These are phyloP conservation scores for Cordia subcordata DNA, from an alignment of 257 asterid species.

Conservation along the genomic window DNA sequence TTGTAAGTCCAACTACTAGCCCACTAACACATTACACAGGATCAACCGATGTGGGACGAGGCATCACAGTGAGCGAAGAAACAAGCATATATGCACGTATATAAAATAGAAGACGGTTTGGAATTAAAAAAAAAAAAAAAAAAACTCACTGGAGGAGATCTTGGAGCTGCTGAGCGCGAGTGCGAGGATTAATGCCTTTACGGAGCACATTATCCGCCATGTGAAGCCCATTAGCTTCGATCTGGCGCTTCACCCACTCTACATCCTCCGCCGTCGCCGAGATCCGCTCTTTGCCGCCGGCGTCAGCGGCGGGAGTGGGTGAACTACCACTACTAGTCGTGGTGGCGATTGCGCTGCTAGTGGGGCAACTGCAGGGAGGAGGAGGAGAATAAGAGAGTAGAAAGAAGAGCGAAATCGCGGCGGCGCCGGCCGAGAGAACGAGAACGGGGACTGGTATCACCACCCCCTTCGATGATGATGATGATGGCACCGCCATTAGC, in stretches of 20 bases:
- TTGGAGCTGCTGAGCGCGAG: constrained; percentile 85
- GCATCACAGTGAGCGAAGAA: neutral
- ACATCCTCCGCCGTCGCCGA: constrained; percentile 62
- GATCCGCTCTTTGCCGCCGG: constrained; percentile 27
- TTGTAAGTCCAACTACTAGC: no score
- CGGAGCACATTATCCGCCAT: constrained; percentile 82
- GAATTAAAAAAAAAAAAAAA: neutral
- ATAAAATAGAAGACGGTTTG: neutral
- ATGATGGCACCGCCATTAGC: constrained; percentile 25
- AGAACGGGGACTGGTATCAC: constrained; percentile 67
- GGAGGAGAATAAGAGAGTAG: constrained; percentile 43
- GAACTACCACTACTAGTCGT: neutral
- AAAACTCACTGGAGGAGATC: constrained; percentile 49
- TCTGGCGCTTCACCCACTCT: constrained; percentile 67
- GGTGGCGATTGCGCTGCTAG: constrained; percentile 17
- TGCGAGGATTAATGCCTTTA: constrained; percentile 95
- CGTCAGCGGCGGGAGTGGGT: neutral
- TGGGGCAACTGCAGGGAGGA: constrained; percentile 50
- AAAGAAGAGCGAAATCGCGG: constrained; percentile 46
- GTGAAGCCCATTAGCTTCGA: constrained; percentile 76
- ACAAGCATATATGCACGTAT: neutral
- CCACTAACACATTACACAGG: no score
- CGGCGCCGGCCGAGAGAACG: constrained; percentile 44
- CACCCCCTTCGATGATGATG: constrained; percentile 53
- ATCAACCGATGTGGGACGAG: no score